Conservation (phyloP, 257 asterid genomes). For the Anisodus acutangulus region DNA sequence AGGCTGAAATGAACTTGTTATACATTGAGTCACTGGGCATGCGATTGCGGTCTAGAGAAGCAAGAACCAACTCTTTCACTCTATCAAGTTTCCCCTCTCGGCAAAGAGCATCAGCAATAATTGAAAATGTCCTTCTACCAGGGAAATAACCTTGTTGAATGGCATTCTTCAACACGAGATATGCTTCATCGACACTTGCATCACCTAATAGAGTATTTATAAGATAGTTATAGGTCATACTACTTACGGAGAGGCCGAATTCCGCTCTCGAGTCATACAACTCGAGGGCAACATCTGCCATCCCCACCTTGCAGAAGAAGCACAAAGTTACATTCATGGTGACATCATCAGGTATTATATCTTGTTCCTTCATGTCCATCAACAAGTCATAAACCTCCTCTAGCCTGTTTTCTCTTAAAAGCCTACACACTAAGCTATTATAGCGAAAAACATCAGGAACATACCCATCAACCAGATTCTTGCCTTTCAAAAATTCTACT, state of each 20-base stretch:
- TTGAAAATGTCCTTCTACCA: slow-evolving; percentile 56
- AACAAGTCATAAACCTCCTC: slow-evolving; percentile 72
- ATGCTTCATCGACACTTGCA: slow-evolving; percentile 57
- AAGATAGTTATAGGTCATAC: slow-evolving; percentile 79
- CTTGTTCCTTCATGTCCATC: slow-evolving; percentile 71
- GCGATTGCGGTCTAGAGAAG: slow-evolving; percentile 51
- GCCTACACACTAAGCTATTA: slow-evolving; percentile 60
- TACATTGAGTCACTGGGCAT: slow-evolving; percentile 47
- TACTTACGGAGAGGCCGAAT: slow-evolving; percentile 69
- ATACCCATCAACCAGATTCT: slow-evolving; percentile 57
- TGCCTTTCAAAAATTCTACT: slow-evolving; percentile 63
- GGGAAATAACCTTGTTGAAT: slow-evolving; percentile 65
- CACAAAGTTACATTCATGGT: slow-evolving; percentile 80
- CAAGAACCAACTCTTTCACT: slow-evolving; percentile 65
- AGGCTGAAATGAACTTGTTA: slow-evolving; percentile 63
- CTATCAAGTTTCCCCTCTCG: slow-evolving; percentile 72
- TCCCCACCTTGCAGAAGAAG: slow-evolving; percentile 81
- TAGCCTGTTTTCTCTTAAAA: slow-evolving; percentile 71
- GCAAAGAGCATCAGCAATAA: slow-evolving; percentile 63
- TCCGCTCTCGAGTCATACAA: slow-evolving; percentile 71
- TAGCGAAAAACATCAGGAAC: slow-evolving; percentile 70
- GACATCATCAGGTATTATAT: slow-evolving; percentile 55
- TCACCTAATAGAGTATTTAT: slow-evolving; percentile 70
- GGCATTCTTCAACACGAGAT: slow-evolving; percentile 54
- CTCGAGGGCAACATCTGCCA: slow-evolving; percentile 66